phyloP scores from a whole-genome alignment of 352 stramenopile genomes.

The Globisporangium echinulatum region DNA sequence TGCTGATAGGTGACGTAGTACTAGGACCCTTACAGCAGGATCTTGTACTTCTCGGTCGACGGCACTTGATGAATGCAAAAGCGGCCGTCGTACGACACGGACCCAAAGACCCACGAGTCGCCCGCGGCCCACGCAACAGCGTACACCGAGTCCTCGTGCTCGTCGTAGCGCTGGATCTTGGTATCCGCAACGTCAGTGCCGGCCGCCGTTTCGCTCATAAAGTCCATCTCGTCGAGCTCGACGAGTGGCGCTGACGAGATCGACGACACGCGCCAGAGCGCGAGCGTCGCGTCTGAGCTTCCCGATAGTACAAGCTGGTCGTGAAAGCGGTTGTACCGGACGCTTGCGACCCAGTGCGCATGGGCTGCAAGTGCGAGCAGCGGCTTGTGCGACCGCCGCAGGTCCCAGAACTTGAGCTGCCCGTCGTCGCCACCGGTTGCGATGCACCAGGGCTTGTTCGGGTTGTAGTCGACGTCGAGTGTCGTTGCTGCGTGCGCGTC shows the following conservation, averaged over 20 bases:
- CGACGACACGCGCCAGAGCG: constrained; percentile 94
- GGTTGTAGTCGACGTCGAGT: constrained; percentile 95
- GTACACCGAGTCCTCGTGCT: constrained; percentile 94
- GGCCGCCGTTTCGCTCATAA: constrained; percentile 54
- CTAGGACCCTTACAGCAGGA: constrained; percentile 84
- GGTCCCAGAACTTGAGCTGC: constrained; percentile 97
- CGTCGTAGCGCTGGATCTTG: constrained; percentile 87
- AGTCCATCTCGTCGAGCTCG: constrained; percentile 84
- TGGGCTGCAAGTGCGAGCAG: constrained; percentile 88
- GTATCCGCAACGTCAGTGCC: constrained; percentile 58
- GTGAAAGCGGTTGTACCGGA: constrained; percentile 97
- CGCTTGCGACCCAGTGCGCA: constrained; percentile 88
- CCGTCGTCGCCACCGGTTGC: constrained; percentile 92
- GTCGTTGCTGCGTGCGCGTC: constrained; percentile 56
- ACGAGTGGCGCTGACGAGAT: constrained; percentile 96
- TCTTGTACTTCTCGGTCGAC: constrained; percentile 99
- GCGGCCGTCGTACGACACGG: constrained; percentile 93
- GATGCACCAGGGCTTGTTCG: constrained; percentile 93
- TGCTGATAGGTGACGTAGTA: neutral
- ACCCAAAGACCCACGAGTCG: constrained; percentile 96
- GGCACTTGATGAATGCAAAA: constrained; percentile 95
- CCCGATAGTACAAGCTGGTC: constrained; percentile 94
- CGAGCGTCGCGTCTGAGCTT: constrained; percentile 91
- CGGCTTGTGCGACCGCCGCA: constrained; percentile 72
- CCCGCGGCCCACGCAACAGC: constrained; percentile 88